Percentiles rank a stretch among this genome's conserved stretches.
phyloP scores from a whole-genome alignment of 2,329 filamentous ascomycete genomes.

The Monosporascus sp. region DNA sequence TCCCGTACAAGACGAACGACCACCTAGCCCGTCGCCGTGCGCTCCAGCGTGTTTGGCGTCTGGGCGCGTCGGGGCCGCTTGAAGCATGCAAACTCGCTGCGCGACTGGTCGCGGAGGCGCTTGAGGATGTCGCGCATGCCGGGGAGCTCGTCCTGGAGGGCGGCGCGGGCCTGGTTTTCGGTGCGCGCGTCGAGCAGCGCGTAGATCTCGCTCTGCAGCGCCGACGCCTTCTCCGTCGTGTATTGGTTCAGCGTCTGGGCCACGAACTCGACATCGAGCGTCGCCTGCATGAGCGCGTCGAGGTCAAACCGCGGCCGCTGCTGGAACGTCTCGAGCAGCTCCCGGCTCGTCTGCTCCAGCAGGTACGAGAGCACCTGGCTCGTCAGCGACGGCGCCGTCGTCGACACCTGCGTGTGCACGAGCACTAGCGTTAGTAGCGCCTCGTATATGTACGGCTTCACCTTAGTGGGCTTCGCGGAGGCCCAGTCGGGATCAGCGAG shows the following conservation, averaged over 20 bases:
- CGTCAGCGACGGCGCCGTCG: slow-evolving; percentile 70
- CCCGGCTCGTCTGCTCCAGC: slow-evolving; percentile 71
- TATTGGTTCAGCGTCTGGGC: slow-evolving; percentile 89
- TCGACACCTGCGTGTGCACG: slow-evolving; percentile 84
- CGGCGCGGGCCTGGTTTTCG: slow-evolving; percentile 75
- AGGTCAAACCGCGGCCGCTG: slow-evolving; percentile 64
- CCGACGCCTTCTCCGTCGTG: slow-evolving; percentile 73
- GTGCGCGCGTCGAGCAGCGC: slow-evolving; percentile 84
- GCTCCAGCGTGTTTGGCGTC: slow-evolving; percentile 12
- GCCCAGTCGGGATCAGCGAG: slow-evolving; percentile 69
- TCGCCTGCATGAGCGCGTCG: slow-evolving; percentile 88
- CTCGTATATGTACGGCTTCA: slow-evolving; percentile 84
- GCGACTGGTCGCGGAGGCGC: slow-evolving; percentile 71
- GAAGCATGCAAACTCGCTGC: slow-evolving; percentile 85
- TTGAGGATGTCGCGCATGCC: slow-evolving; percentile 87
- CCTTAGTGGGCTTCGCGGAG: slow-evolving; percentile 65
- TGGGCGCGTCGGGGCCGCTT: slow-evolving; percentile 36
- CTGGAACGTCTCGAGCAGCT: slow-evolving; percentile 76
- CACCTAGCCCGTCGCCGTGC: slow-evolving; percentile 24
- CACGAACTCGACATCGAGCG: slow-evolving; percentile 93
- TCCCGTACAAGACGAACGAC: slow-evolving; percentile 5
- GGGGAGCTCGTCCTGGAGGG: slow-evolving; percentile 79
- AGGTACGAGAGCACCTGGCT: slow-evolving; percentile 78
- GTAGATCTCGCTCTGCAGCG: slow-evolving; percentile 86
- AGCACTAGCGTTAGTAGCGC: slow-evolving; percentile 80